Conservation (phyloP, 257 asterid genomes). For the Solanum pinnatisectum region DNA sequence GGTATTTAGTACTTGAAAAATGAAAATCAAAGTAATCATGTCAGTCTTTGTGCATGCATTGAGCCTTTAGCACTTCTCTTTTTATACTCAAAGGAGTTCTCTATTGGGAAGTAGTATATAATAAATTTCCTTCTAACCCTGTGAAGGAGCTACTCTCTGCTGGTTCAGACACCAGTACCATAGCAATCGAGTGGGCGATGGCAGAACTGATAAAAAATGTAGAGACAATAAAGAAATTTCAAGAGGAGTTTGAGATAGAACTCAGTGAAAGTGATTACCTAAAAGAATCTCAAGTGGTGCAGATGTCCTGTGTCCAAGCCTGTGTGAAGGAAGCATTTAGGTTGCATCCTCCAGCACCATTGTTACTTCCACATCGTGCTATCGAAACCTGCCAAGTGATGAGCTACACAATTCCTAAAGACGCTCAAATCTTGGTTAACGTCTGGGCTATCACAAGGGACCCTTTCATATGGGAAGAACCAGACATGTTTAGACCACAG, state of each 20-base stretch:
- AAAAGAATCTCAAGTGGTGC: not conserved
- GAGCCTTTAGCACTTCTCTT: not conserved
- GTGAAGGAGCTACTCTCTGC: constrained; percentile 23
- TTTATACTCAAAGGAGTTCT: not conserved
- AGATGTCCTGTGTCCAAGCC: constrained; percentile 26
- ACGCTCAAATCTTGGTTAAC: constrained; percentile 18
- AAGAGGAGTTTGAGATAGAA: constrained; percentile 11
- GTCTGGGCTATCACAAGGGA: constrained; percentile 37
- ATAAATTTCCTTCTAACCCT: not conserved
- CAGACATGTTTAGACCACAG: constrained; percentile 23
- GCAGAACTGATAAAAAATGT: constrained; percentile 22
- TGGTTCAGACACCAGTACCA: constrained; percentile 37
- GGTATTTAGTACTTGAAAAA: not conserved
- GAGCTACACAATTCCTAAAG: constrained; percentile 22
- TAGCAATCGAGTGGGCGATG: constrained; percentile 25
- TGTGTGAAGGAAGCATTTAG: constrained; percentile 34
- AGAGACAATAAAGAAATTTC: constrained; percentile 4
- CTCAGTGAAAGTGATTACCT: not conserved
- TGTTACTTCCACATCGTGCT: constrained; percentile 26
- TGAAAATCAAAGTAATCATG: not conserved
- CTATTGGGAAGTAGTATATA: not conserved
- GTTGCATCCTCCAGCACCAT: constrained; percentile 45
- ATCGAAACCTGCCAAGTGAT: constrained; percentile 20
- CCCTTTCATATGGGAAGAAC: constrained; percentile 28
- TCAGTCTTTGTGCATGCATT: not conserved